These are phyloP conservation scores for Lentinula sp. DNA, from an alignment of 768 basidiomycete genomes.

Conservation along the genomic window DNA sequence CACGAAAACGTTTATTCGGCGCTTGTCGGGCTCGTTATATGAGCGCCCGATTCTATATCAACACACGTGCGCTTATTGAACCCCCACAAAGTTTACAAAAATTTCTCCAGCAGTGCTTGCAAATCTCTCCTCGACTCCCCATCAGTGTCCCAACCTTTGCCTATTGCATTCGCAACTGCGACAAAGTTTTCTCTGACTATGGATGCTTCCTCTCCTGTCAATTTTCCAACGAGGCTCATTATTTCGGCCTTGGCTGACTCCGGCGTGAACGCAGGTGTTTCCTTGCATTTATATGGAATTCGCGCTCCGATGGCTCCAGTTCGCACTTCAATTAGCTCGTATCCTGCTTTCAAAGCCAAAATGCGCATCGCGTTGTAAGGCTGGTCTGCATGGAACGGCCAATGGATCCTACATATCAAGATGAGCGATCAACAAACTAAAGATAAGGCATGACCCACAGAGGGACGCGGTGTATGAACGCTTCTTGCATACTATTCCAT, in stretches of 20 bases:
- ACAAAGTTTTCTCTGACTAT: constrained; percentile 2
- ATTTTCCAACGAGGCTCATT: background rate
- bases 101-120: background rate
- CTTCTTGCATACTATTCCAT: constrained; percentile 5
- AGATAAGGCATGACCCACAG: background rate
- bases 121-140: background rate
- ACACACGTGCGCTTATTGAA: too few relatives aligned
- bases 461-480: constrained; percentile 1
- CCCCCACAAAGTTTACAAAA: background rate
- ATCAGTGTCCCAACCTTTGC: background rate
- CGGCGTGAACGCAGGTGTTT: background rate
- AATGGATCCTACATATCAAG: background rate
- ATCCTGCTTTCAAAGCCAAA: background rate
- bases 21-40: too few relatives aligned
- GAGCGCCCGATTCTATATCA: too few relatives aligned
- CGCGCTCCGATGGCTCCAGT: background rate
- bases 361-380: constrained; percentile 3
- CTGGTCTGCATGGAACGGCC: constrained; percentile 5
- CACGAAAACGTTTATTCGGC: background rate
- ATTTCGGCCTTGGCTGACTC: background rate
- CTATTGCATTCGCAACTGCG: background rate
- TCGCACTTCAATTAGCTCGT: constrained; percentile 3
- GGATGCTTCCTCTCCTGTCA: background rate
- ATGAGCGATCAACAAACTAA: background rate
- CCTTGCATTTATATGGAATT: constrained; percentile 1